Evolutionary conservation across 2,329 filamentous ascomycete genomes (phyloP), one percentile per base, ranked within the genome.

Genomic region (Chaetomiaceae sp.): DNA sequence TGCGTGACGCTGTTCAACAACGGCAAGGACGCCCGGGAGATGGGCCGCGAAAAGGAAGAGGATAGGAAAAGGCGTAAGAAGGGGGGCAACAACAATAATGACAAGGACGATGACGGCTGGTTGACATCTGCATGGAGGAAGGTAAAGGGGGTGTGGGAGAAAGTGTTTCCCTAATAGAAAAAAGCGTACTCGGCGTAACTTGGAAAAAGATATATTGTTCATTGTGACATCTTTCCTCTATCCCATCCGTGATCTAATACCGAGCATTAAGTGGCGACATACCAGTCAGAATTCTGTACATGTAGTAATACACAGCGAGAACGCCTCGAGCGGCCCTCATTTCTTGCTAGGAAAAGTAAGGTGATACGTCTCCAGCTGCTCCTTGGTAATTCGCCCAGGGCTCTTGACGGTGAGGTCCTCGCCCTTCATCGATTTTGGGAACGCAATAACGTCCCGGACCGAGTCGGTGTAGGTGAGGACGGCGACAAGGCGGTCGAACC

Each of bases 401-500:
- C 88, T 89, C 62, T 82, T 84, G 3, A 95, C 89, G 69, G 95
- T 81, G 53, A 83, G 71, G 71, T 99, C 94, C 66, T 95, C 88
- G 0, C 94, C 91, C 67, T 85, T 91, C 57, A 90, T 91, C 57
- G 83, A 91, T 76, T 99, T 99, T 0, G 94, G 95, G 66, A 99
- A 99, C 0, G 91, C 91, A 69, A 99, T 96, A 1, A 99, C 92
- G 72, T 99, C 92, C 55, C 89, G 78, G 3, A 99, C 87, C 1
- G 87, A 91, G 11, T 87, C 78, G 29, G 81, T 85, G 1, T 85
- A 87, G 20, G 87, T 81, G 76, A 99, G 81, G 1, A 96, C 75
- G 0, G 92, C 87, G 36, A 94, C 78, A 45, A 99, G 71, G 4
- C 94, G 79, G 68, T 99, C 94, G 67, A 96, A 96, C 0, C 94